Evolutionary conservation across 108 stramenopile genomes (phyloP), one percentile per base, ranked within the genome.

Genomic region (Halocafeteria seosinensis): DNA sequence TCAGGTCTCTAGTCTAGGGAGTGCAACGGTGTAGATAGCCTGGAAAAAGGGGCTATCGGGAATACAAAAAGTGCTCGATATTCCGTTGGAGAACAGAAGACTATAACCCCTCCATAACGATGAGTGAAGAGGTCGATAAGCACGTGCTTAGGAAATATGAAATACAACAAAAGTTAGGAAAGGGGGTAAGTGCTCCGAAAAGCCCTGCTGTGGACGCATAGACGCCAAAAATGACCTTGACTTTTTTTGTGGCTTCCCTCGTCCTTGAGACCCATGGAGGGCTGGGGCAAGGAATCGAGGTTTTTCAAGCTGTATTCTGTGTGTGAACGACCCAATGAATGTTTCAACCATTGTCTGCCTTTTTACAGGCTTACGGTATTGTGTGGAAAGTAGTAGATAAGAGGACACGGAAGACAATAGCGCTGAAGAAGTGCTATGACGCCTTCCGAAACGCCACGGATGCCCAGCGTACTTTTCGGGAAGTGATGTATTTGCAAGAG

Each of bases 371-470:
- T 17, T 76, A 86, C 52, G 85, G 85, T 37, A 69, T 86, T 38
- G 88, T 89, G 9, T 88, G 85, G 85, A 87, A 87, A 63, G 88
- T 85, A 32, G 61, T 73, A 21, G 83, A 87, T 32, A 80, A 81
- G 50, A 71, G 81, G 28, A 63, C 64, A 1, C 74, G 81, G 11
- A 28, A 66, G 12, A 70, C 71, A 0, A 73, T 89, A 1, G 88
- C 88, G 1, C 61, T 89, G 55, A 89, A 89, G 61, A 89, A 88
- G 65, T 88, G 87, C 70, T 88, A 85, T 69, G 86, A 87, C 36
- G 87, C 87, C 9, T 89, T 89, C 61, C 73, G 78, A 11, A 80
- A 79, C 50, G 74, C 78, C 50, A 82, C 83, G 1, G 88, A 89
- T 64, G 81, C 87, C 0, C 85, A 86, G 50, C 71, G 88, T 1